Conservation (phyloP, 2,329 filamentous ascomycete species). For the Drechslerella coelobrocha region DNA sequence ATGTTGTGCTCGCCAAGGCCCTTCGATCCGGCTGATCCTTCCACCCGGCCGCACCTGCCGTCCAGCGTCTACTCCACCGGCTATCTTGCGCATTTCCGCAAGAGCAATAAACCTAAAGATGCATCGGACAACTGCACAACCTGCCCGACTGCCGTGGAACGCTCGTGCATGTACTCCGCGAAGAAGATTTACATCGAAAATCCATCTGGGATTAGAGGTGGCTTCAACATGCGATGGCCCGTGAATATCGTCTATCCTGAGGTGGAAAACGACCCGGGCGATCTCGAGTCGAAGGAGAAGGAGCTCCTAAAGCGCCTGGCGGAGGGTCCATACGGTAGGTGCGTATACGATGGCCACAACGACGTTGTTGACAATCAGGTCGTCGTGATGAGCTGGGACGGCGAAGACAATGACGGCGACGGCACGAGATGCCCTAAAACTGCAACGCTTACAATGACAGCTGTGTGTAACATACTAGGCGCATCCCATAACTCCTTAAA, state of each 20-base stretch:
- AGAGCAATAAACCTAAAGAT: slow-evolving; percentile 72
- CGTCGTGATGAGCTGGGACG: slow-evolving; percentile 86
- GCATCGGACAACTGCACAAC: slow-evolving; percentile 84
- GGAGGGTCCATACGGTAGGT: slow-evolving; percentile 76
- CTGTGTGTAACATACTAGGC: slow-evolving; percentile 57
- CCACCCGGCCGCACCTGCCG: slow-evolving; percentile 70
- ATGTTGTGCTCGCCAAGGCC: slow-evolving; percentile 76
- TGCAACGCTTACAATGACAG: slow-evolving; percentile 91
- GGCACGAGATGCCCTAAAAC: slow-evolving; percentile 73
- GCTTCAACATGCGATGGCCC: slow-evolving; percentile 75
- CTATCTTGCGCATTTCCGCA: slow-evolving; percentile 77
- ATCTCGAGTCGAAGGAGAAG: slow-evolving; percentile 62
- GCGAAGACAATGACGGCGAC: slow-evolving; percentile 61
- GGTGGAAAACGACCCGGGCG: slow-evolving; percentile 73
- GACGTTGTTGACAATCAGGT: slow-evolving; percentile 92
- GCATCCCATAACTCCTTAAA: neutral
- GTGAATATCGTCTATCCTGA: slow-evolving; percentile 89
- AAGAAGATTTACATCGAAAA: slow-evolving; percentile 80
- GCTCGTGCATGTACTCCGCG: slow-evolving; percentile 82
- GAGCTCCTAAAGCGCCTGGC: slow-evolving; percentile 56
- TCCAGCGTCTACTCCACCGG: slow-evolving; percentile 77
- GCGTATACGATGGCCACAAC: slow-evolving; percentile 92
- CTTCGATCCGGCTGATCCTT: slow-evolving; percentile 56
- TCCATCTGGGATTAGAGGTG: slow-evolving; percentile 67
- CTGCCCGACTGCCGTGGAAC: slow-evolving; percentile 70